phyloP scores from a whole-genome alignment of 2,329 filamentous ascomycete species.

The Sclerotinia spermophila region DNA sequence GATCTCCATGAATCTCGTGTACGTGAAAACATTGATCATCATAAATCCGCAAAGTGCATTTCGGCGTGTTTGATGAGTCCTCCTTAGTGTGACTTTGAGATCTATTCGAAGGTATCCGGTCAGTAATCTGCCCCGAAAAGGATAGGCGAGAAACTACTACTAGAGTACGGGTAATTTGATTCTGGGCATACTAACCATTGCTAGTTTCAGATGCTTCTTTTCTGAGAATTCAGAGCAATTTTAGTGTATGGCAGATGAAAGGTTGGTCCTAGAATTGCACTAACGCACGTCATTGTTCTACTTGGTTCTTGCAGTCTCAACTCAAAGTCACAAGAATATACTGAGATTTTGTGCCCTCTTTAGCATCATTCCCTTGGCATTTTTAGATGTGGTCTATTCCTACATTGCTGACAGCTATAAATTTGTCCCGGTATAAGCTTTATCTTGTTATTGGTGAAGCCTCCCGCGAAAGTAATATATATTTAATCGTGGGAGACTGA shows the following conservation, averaged over 20 bases:
- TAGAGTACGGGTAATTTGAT: neutral
- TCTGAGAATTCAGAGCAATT: too few species aligned
- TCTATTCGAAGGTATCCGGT: neutral
- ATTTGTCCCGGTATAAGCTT: neutral
- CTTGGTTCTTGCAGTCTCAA: neutral
- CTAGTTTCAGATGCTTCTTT: neutral
- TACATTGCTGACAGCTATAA: neutral
- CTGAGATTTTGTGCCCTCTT: too few species aligned
- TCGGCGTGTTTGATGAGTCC: neutral
- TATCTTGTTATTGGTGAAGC: neutral
- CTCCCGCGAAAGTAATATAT: neutral
- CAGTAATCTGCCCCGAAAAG: neutral
- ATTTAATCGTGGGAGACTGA: neutral
- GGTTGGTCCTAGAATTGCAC: neutral
- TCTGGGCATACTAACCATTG: neutral
- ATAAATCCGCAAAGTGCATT: neutral
- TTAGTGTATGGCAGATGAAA: too few species aligned
- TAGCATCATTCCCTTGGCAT: neutral
- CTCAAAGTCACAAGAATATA: neutral
- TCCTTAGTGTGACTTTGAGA: neutral
- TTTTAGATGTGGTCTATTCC: neutral
- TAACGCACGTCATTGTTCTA: neutral
- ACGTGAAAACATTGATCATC: neutral
- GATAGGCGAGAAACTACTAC: neutral
- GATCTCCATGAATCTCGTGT: neutral